These are phyloP conservation scores for Neotropicomus parvogracilis DNA, from an alignment of 1,284 basidiomycete species.

Conservation along the genomic window DNA sequence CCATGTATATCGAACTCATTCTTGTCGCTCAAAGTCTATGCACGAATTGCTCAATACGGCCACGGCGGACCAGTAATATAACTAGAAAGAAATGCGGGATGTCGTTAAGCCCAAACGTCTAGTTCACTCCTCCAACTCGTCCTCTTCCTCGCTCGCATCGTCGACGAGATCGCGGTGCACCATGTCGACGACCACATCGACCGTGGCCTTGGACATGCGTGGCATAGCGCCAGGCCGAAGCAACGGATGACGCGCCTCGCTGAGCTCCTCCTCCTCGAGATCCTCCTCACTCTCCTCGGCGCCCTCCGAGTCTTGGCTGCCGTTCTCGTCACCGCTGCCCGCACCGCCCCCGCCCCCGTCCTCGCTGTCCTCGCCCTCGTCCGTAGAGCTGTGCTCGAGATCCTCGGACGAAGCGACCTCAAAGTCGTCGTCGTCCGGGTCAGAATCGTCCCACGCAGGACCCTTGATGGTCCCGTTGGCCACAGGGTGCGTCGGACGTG, in stretches of 20 bases:
- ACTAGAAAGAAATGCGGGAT: too few relatives aligned
- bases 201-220: slow-evolving; percentile 57
- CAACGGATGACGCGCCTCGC: slow-evolving; percentile 57
- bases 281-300: slow-evolving; percentile 27
- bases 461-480: slow-evolving; percentile 31
- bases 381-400: slow-evolving; percentile 20
- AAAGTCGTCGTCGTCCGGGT: slow-evolving; percentile 54
- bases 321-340: slow-evolving; percentile 11
- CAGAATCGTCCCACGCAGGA: slow-evolving; percentile 43
- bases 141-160: slow-evolving; percentile 37
- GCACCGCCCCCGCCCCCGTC: slow-evolving; percentile 22
- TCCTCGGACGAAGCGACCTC: slow-evolving; percentile 35
- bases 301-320: slow-evolving; percentile 19
- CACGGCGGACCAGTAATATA: neutral
- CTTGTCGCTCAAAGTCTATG: too few relatives aligned
- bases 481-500: slow-evolving; percentile 9
- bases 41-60: neutral
- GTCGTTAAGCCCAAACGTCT: neutral
- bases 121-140: slow-evolving; percentile 37
- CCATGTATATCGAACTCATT: too few relatives aligned
- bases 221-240: slow-evolving; percentile 66
- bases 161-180: slow-evolving; percentile 51
- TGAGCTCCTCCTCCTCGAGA: slow-evolving; percentile 43
- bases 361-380: slow-evolving; percentile 13
- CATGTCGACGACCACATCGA: slow-evolving; percentile 62